These are phyloP conservation scores for Fennellomyces sp. DNA, from an alignment of 371 early-diverging fungal genomes.

Conservation along the genomic window DNA sequence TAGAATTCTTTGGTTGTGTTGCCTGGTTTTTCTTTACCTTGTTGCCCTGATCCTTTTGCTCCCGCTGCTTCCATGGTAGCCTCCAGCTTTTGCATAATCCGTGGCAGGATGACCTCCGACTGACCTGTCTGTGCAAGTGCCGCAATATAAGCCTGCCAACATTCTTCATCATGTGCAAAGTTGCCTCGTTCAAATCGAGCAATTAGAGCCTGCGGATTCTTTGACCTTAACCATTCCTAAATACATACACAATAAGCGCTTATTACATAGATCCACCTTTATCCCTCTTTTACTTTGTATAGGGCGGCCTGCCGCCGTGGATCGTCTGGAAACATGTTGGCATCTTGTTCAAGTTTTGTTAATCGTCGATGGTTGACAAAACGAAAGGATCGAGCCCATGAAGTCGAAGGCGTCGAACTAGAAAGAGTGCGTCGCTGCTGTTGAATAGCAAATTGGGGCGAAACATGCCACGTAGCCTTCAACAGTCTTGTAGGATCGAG, in stretches of 20 bases:
- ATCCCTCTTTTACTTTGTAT: constrained; percentile 60
- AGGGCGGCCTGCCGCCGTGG: constrained; percentile 67
- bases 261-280: not conserved
- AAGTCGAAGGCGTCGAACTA: not conserved
- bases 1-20: not conserved
- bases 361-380: constrained; percentile 54
- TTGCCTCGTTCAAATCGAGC: constrained; percentile 77
- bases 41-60: constrained; percentile 6
- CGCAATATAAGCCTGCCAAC: constrained; percentile 70
- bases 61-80: constrained; percentile 26
- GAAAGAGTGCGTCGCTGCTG: constrained; percentile 14
- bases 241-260: not conserved
- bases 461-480: constrained; percentile 1
- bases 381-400: constrained; percentile 24
- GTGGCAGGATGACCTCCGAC: constrained; percentile 65
- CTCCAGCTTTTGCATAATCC: constrained; percentile 65
- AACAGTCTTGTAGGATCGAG: not conserved
- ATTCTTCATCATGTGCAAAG: too few relatives aligned
- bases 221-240: constrained; percentile 68
- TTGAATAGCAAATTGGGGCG: not conserved
- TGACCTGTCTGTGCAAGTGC: constrained; percentile 71
- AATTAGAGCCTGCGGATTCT: constrained; percentile 66
- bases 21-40: not conserved
- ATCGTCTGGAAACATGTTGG: constrained; percentile 67
- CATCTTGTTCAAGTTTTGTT: constrained; percentile 69